Evolutionary conservation across 2,329 filamentous ascomycete species (phyloP).

Genomic region (Botryotinia narcissicola): DNA sequence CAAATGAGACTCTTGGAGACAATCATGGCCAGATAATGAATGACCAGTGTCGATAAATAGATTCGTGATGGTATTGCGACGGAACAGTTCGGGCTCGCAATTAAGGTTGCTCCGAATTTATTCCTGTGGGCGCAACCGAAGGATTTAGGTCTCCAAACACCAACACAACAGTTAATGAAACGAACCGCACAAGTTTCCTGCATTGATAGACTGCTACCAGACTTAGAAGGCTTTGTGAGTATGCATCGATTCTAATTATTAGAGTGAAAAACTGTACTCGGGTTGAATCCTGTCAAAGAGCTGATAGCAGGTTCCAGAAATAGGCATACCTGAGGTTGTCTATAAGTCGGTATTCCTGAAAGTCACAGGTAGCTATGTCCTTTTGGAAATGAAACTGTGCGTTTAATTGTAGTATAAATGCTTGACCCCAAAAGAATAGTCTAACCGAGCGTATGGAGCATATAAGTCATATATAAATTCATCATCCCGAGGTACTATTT

Average conservation of each 20-base stretch:
- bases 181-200: not conserved
- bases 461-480: not conserved
- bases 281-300: not conserved
- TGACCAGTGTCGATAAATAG: not conserved
- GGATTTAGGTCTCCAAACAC: not conserved
- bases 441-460: not conserved
- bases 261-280: not conserved
- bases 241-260: not conserved
- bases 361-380: not conserved
- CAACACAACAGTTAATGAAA: not conserved
- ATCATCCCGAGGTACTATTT: conserved; percentile 14
- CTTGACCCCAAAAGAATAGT: not conserved
- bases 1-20: not conserved
- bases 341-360: not conserved
- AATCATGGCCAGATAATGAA: not conserved
- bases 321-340: not conserved
- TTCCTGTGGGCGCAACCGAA: not conserved
- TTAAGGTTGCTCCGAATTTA: not conserved
- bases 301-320: not conserved
- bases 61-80: not conserved
- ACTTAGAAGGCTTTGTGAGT: too few relatives aligned
- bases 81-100: too few relatives aligned
- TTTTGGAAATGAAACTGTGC: not conserved
- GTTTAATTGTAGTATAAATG: not conserved
- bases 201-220: not conserved